These are phyloP conservation scores for Biscutella auriculata DNA, from an alignment of 441 rosid species.

Conservation along the genomic window DNA sequence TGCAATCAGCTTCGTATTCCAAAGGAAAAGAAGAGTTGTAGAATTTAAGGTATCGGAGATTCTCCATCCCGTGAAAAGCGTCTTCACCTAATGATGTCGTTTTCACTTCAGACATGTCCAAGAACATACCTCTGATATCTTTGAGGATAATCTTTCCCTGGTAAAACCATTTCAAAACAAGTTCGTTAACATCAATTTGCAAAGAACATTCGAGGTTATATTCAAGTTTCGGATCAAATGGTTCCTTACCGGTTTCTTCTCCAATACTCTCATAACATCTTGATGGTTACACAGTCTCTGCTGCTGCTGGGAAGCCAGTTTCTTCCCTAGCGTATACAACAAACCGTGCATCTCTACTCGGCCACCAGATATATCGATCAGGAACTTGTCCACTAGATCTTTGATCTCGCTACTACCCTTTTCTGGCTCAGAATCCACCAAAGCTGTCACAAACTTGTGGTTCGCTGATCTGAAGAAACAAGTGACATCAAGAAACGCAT, in stretches of 20 bases:
- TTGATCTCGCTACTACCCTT: background rate
- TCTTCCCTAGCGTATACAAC: background rate
- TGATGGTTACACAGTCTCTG: background rate
- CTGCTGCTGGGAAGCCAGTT: background rate
- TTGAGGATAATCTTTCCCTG: too few species aligned
- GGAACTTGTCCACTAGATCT: conserved; percentile 7
- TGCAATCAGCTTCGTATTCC: background rate
- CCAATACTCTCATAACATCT: background rate
- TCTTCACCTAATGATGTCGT: background rate
- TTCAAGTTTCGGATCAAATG: background rate
- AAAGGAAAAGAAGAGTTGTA: background rate
- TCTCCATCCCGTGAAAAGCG: background rate
- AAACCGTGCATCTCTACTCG: background rate
- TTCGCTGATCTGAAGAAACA: background rate
- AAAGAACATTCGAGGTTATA: background rate
- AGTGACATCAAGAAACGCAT: background rate
- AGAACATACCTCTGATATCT: background rate
- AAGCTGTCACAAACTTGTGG: background rate
- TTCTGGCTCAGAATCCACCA: background rate
- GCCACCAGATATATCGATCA: background rate
- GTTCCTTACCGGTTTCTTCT: background rate
- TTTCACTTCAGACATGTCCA: background rate
- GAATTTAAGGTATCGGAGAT: background rate
- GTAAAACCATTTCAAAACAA: background rate
- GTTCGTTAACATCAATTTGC: background rate